Base-by-base conservation (phyloP, 2,329 filamentous ascomycete genomes). In the Curvularia spicifera region DNA sequence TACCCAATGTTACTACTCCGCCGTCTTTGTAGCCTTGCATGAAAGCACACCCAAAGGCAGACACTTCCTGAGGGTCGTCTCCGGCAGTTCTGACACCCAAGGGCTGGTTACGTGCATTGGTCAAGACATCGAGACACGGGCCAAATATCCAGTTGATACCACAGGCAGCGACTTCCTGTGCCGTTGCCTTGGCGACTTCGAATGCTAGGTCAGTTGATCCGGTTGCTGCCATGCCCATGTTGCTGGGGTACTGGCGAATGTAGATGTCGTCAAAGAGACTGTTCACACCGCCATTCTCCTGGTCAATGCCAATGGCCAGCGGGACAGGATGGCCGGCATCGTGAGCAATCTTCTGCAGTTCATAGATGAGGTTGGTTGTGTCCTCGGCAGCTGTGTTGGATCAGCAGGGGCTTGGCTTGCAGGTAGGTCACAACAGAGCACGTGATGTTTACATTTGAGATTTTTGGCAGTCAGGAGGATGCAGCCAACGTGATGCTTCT, bases 251-350 rank as follows among this genome's bases (percentile, higher is more conserved):
- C 75, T 98, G 95, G 65, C 92, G 93, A 67, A 98, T 94, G 74
- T 93, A 95, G 71, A 95, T 91, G 68, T 97, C 93, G 75, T 98
- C 94, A 71, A 96, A 97, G 2, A 98, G 84, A 78, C 92, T 97
- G 80, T 97, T 98, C 76, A 97, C 94, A 3, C 94, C 93, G 64
- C 95, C 95, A 86, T 99, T 98, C 77, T 99, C 95, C 75, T 99
- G 95, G 73, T 98, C 95, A 37, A 98, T 82, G 39, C 91, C 93
- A 68, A 99, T 97, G 53, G 96, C 83, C 18, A 99, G 81, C 2
- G 95, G 95, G 2, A 94, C 89, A 3, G 91, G 89, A 76, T 98
- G 94, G 20, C 94, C 94, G 59, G 94, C 90, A 78, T 96, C 86
- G 72, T 91, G 91, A 37, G 95, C 95, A 72, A 96, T 94, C 49